Base-by-base conservation (phyloP, 2,329 filamentous ascomycete genomes). In the Grosmannia serpens region DNA sequence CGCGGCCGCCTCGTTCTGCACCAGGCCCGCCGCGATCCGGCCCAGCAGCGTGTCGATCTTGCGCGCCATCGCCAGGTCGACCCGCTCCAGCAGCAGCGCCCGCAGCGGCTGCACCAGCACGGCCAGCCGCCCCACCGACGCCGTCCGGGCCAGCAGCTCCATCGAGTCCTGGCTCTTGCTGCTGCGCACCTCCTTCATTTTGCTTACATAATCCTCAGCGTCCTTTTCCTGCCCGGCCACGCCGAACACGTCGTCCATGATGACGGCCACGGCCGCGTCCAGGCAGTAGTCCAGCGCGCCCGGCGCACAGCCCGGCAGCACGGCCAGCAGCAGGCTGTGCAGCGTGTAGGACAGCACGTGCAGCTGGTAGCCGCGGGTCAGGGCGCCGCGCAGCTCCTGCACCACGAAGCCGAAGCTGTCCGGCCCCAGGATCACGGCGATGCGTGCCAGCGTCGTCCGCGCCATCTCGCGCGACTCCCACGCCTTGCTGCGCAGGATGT, bases 131-230 rank as follows among this genome's bases (percentile, higher is more conserved):
- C 74, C 77, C 27, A 96, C 77, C 1, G 91, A 92, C 1, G 89
- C 86, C 53, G 86, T 91, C 67, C 86, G 89, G 29, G 94, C 88
- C 63, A 97, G 79, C 20, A 97, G 77, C 70, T 97, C 92, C 86
- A 97, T 95, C 0, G 94, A 95, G 68, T 99, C 95, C 67, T 91
- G 95, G 69, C 91, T 96, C 77, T 97, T 99, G 77, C 89, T 96
- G 71, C 89, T 94, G 76, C 96, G 97, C 59, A 99, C 87, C 73
- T 99, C 94, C 71, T 95, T 96, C 86, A 95, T 96, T 71, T 92
- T 88, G 69, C 85, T 96, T 58, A 87, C 86, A 70, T 99, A 99
- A 57, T 91, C 94, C 65, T 96, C 91, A 0, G 92, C 92, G 66
- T 99, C 94, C 72, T 99, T 99, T 68, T 99, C 92, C 73, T 96